Evolutionary conservation across 306 rosid species (phyloP), one percentile per base, ranked within the genome.

Genomic region (Hippophae rhamnoides): DNA sequence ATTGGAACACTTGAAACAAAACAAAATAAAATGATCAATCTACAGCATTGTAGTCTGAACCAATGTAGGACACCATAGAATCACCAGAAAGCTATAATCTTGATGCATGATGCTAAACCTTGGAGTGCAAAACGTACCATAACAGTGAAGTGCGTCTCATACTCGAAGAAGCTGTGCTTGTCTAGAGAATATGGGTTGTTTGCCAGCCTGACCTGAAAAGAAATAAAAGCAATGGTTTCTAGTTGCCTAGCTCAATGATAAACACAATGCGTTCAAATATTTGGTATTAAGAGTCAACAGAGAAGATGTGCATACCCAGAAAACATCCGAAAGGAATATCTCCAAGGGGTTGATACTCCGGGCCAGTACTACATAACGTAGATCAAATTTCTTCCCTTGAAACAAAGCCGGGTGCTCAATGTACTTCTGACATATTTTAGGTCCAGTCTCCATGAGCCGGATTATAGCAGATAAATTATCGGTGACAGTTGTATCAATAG

Each of bases 61-160:
- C 8, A 6, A 49, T 12, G 25, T 49, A 12, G 53, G 14, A 9
- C 14, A 49, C 14, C 53, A 5, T 12, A 0, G 14, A n/a, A 31
- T 9, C 3, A 47, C 13, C 48, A n/a, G 18, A 8, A 47, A 40
- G 46, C 41, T 1, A 6, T 27, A 5, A 25, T 23, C 8, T 7
- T 26, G 1, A 5, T 8, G 56, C 55, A 10, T 55, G 14, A 46
- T 31, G 13, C 44, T 46, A 31, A 5, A 10, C 18, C 56, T 46
- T 13, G 14, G 55, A 43, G 52, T 63, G 18, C 10, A 13, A 42
- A 70, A 47, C 90, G 70, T 87, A 90, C 98, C 98, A 90, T 90
- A 41, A 90, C 98, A 41, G 98, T 87, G 69, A 90, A 90, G 78
- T 90, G 98, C 60, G 98, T 92, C 85, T 92, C 98, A 43, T 92